Conservation (phyloP, 768 basidiomycete genomes). For the Tubosaeta sp. region DNA sequence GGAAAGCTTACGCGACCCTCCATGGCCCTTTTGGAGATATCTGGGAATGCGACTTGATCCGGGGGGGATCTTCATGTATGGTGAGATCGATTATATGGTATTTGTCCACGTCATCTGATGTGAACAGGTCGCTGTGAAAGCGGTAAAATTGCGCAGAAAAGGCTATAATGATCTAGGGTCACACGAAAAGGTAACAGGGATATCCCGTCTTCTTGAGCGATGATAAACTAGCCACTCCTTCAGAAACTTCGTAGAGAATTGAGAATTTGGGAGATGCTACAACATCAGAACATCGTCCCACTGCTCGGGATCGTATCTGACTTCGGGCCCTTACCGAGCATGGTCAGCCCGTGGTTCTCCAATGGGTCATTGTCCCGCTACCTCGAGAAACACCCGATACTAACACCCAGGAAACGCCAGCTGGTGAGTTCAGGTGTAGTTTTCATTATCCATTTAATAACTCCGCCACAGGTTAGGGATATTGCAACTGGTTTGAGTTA, state of each 20-base stretch:
- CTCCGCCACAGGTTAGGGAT: constrained; percentile 17
- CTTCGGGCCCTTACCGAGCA: constrained; percentile 29
- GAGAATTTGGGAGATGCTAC: constrained; percentile 13
- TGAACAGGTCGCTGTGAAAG: constrained; percentile 22
- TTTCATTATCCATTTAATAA: not conserved
- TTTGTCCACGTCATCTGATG: not conserved
- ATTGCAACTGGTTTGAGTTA: constrained; percentile 20
- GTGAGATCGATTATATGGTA: not conserved
- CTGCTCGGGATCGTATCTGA: constrained; percentile 26
- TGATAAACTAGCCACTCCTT: not conserved
- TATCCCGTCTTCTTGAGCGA: not conserved
- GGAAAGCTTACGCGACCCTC: not conserved
- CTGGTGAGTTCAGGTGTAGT: constrained; percentile 9
- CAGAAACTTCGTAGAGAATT: constrained; percentile 30
- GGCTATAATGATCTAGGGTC: not conserved
- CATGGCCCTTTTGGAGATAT: constrained; percentile 21
- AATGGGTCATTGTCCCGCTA: constrained; percentile 26
- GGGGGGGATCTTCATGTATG: not conserved
- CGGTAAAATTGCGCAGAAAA: constrained; percentile 1
- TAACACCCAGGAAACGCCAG: not conserved
- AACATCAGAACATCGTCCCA: constrained; percentile 27
- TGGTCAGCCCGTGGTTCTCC: constrained; percentile 32
- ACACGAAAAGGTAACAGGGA: constrained; percentile 12
- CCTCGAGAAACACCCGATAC: not conserved
- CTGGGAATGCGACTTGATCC: constrained; percentile 22